Evolutionary conservation across 2,329 filamentous ascomycete genomes (phyloP), one percentile per base, ranked within the genome.

Genomic region (Microdochium bolleyi): DNA sequence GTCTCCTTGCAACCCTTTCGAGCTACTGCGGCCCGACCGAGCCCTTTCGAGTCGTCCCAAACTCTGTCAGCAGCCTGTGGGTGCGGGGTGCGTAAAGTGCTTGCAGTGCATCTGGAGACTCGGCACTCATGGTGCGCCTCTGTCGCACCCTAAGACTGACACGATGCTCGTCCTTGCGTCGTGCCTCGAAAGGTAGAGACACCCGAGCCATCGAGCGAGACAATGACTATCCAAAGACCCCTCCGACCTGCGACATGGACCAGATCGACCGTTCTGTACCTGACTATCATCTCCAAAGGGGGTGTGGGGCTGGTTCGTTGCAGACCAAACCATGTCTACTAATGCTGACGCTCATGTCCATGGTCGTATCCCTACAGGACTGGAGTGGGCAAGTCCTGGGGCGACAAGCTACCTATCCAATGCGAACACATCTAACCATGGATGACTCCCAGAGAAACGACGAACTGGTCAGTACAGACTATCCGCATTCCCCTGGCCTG

Each of bases 71-170:
- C 11, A 30, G 27, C n/a, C n/a, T n/a, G n/a, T 4, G 14, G 37
- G 41, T 46, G 41, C 41, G 41, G 41, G 41, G 41, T 46, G 41
- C 41, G 41, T 46, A 22, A 46, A 46, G 41, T 46, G 41, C 41
- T 46, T 46, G 41, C 41, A 46, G 41, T 13, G 14, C 22, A 16
- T 22, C 19, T n/a, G 19, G 41, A 46, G 16, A 19, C 41, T 10
- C 41, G 41, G 8, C 7, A 46, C 14, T 22, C 41, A 8, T 24
- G 3, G 19, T 5, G 41, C 41, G 41, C n/a, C 41, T 46, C 11
- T 46, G 41, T 24, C 19, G 16, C 41, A 46, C 21, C 13, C 19
- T 13, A 19, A 22, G 41, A 46, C 41, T 19, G 13, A 46, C 37
- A 19, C 41, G 41, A 21, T 46, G 16, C 13, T 46, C 21, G 41